These are phyloP conservation scores for Mucor sp. DNA, from an alignment of 371 early-diverging fungal species.

Conservation along the genomic window DNA sequence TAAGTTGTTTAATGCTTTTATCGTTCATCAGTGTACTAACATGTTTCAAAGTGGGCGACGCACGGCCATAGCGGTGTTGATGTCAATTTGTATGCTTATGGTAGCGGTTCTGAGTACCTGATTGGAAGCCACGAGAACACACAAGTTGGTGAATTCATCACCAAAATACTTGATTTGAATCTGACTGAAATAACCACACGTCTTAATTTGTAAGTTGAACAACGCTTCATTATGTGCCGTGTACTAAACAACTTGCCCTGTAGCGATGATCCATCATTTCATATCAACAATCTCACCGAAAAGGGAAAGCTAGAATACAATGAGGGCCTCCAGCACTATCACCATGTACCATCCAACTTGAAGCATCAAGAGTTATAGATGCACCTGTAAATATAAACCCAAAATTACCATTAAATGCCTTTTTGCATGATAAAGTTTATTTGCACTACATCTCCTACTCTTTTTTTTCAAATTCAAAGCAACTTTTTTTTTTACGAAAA, in stretches of 20 bases:
- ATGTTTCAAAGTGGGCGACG: constrained; percentile 72
- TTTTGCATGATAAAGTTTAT: not conserved
- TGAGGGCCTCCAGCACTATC: constrained; percentile 38
- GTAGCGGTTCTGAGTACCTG: constrained; percentile 47
- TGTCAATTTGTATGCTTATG: constrained; percentile 90
- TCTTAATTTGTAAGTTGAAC: constrained; percentile 45
- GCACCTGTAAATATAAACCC: not conserved
- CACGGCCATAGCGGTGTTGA: constrained; percentile 94
- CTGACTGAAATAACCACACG: constrained; percentile 61
- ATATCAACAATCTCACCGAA: constrained; percentile 24
- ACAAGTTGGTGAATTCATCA: constrained; percentile 81
- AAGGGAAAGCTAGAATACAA: constrained; percentile 37
- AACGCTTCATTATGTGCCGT: not conserved
- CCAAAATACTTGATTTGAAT: constrained; percentile 63
- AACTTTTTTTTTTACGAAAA: not conserved
- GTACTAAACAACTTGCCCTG: not conserved
- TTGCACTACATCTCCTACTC: not conserved
- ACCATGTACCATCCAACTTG: constrained; percentile 13
- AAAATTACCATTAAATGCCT: not conserved
- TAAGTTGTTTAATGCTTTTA: constrained; percentile 22
- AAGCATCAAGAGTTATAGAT: not conserved
- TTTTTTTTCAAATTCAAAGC: not conserved
- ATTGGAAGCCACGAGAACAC: constrained; percentile 84
- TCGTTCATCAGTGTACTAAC: not conserved
- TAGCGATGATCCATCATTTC: constrained; percentile 32